These are phyloP conservation scores for Solanum stenotomum DNA, from an alignment of 257 asterid genomes.

Conservation along the genomic window DNA sequence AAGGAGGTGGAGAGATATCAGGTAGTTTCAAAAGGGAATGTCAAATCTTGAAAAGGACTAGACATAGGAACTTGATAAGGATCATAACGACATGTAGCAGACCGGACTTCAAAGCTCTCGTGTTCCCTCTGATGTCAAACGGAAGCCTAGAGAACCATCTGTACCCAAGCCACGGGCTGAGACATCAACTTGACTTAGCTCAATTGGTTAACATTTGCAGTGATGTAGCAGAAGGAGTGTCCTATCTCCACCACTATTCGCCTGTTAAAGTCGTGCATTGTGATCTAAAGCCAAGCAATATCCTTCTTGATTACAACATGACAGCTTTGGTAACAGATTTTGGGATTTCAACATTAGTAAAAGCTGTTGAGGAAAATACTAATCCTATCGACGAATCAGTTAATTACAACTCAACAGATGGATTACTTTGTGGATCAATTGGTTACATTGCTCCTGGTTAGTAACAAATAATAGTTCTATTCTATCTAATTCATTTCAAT, in stretches of 20 bases:
- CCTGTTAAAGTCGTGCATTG: conserved; percentile 69
- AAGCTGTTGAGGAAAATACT: conserved; percentile 21
- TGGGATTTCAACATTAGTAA: conserved; percentile 57
- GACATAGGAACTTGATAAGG: conserved; percentile 64
- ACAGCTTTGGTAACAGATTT: conserved; percentile 74
- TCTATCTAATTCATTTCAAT: neutral
- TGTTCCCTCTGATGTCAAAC: conserved; percentile 66
- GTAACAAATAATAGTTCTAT: neutral
- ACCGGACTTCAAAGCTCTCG: conserved; percentile 82
- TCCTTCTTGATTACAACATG: conserved; percentile 60
- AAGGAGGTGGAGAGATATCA: conserved; percentile 20
- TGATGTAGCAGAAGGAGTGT: conserved; percentile 74
- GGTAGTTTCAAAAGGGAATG: conserved; percentile 74
- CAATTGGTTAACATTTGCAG: conserved; percentile 56
- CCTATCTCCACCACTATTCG: conserved; percentile 69
- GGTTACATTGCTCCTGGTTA: conserved; percentile 93
- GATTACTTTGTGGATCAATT: conserved; percentile 62
- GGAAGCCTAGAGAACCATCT: conserved; percentile 75
- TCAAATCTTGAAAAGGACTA: conserved; percentile 51
- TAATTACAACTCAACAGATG: conserved; percentile 56
- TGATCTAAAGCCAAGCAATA: conserved; percentile 83
- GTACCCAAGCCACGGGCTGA: conserved; percentile 30
- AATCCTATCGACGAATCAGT: conserved; percentile 26
- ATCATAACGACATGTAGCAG: conserved; percentile 64
- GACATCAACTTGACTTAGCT: conserved; percentile 21